A percentile compares a stretch with the other conserved stretches of the same genome.
phyloP scores from a whole-genome alignment of 2,329 filamentous ascomycete genomes.

The Eutypa lata region DNA sequence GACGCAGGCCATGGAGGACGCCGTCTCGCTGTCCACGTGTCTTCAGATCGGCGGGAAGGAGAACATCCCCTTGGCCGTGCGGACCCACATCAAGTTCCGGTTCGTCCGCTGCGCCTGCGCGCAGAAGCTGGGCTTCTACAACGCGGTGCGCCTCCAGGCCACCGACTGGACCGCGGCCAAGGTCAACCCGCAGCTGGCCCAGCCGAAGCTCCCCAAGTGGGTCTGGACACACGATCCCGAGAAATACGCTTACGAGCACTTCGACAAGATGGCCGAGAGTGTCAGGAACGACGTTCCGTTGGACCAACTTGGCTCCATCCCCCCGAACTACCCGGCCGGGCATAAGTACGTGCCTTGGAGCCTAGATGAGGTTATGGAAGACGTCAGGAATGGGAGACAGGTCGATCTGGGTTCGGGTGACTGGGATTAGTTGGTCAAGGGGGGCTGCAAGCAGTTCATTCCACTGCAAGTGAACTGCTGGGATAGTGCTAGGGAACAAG shows the following conservation, averaged over 20 bases:
- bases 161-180: conserved; percentile 32
- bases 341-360: conserved; percentile 37
- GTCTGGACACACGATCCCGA: conserved; percentile 36
- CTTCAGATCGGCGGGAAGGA: conserved; percentile 33
- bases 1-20: conserved; percentile 41
- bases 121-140: conserved; percentile 36
- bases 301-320: conserved; percentile 25
- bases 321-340: conserved; percentile 33
- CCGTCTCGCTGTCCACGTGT: conserved; percentile 33
- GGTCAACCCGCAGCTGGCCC: conserved; percentile 29
- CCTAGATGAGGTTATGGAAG: conserved; percentile 38
- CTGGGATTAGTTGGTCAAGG: conserved; percentile 30
- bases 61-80: conserved; percentile 28
- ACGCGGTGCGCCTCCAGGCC: conserved; percentile 33
- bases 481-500: too few relatives aligned
- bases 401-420: conserved; percentile 31
- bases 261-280: conserved; percentile 28
- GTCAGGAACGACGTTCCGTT: conserved; percentile 27
- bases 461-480: too few relatives aligned
- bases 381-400: conserved; percentile 29
- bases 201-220: conserved; percentile 34
- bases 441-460: too few relatives aligned
- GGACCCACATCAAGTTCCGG: conserved; percentile 33
- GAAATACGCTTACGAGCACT: conserved; percentile 33
- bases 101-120: conserved; percentile 33